phyloP scores from a whole-genome alignment of 495 filamentous ascomycete genomes.

The Aspergillus panamensis region DNA sequence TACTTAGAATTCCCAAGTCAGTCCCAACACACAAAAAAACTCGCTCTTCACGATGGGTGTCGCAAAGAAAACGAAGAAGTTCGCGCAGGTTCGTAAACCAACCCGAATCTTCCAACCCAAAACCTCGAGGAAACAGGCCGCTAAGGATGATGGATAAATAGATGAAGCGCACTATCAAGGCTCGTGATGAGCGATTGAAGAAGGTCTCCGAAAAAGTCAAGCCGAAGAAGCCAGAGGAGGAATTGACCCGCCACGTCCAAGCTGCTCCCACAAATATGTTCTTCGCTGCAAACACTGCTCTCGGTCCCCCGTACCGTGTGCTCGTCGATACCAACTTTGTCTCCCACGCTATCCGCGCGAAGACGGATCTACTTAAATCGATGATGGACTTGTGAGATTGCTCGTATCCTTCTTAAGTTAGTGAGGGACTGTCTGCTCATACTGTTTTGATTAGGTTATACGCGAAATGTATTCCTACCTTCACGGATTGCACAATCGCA shows the following conservation, averaged over 20 bases:
- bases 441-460: conserved; percentile 55
- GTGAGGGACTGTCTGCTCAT: conserved; percentile 54
- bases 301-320: conserved; percentile 83
- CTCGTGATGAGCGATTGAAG: conserved; percentile 58
- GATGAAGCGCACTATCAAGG: conserved; percentile 62
- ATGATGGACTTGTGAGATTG: conserved; percentile 68
- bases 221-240: conserved; percentile 43
- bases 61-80: conserved; percentile 63
- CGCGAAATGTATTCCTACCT: conserved; percentile 51
- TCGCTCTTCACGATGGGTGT: conserved; percentile 50
- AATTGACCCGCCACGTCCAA: conserved; percentile 45
- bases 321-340: conserved; percentile 91
- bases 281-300: conserved; percentile 89
- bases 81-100: conserved; percentile 39
- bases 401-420: conserved; percentile 44
- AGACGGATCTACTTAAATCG: conserved; percentile 78
- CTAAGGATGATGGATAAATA: conserved; percentile 18
- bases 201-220: conserved; percentile 38
- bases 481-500: conserved; percentile 53
- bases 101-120: neutral
- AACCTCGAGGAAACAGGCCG: neutral
- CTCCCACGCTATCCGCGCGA: conserved; percentile 82
- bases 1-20: too few relatives aligned
- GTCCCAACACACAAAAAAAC: too few relatives aligned
- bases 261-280: conserved; percentile 85